Conservation (phyloP, 352 stramenopile genomes). For the Globisporangium recalcitrans region DNA sequence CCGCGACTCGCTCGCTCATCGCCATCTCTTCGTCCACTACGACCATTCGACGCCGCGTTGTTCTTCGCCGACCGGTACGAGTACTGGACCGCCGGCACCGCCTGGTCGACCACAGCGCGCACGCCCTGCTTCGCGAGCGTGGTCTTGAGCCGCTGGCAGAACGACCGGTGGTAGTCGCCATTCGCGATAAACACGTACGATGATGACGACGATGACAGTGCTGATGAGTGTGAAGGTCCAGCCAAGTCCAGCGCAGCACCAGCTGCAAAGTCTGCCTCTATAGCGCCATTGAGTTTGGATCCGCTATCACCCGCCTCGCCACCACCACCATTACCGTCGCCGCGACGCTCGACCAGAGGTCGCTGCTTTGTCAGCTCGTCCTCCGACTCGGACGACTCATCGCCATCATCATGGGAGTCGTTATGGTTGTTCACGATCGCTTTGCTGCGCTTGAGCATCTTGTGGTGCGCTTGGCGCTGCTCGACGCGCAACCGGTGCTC, state of each 20-base stretch:
- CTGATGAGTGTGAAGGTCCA: not conserved
- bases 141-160: slow-evolving; percentile 57
- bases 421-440: slow-evolving; percentile 13
- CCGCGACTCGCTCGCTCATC: not conserved
- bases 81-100: slow-evolving; percentile 42
- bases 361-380: slow-evolving; percentile 16
- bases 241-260: not conserved
- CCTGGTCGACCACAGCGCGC: slow-evolving; percentile 50
- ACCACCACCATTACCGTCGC: not conserved
- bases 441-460: slow-evolving; percentile 24
- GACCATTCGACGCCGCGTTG: slow-evolving; percentile 8
- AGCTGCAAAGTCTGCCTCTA: not conserved
- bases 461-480: slow-evolving; percentile 31
- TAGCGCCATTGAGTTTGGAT: not conserved
- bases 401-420: slow-evolving; percentile 3
- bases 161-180: slow-evolving; percentile 64
- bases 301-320: not conserved
- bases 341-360: not conserved
- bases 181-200: slow-evolving; percentile 73
- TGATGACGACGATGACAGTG: not conserved
- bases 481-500: slow-evolving; percentile 53
- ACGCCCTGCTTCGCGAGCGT: slow-evolving; percentile 55
- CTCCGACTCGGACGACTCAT: slow-evolving; percentile 18
- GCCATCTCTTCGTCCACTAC: not conserved
- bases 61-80: slow-evolving; percentile 20